Base-by-base conservation (phyloP, 805 yeast species). In the Metschnikowia borealis region DNA sequence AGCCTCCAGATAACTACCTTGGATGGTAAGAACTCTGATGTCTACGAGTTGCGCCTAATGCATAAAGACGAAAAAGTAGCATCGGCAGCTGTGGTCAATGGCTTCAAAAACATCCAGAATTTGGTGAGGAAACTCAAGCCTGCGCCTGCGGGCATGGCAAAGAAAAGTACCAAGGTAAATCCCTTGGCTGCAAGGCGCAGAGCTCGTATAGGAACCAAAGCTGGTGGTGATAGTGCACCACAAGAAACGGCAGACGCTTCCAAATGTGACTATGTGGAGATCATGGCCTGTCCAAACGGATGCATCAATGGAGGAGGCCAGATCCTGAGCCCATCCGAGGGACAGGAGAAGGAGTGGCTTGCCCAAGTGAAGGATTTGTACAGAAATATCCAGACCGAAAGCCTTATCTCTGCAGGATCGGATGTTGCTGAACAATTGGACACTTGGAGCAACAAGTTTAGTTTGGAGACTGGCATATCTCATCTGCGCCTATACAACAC, bases 251-350 rank as follows among this genome's bases (percentile, higher is more conserved):
- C 83, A 0, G 91, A 87, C 52, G 86, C 92, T 0, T 67, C 79
- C 32, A 74, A 71, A 38, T 84, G 87, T 58, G 94, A 89, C 54
- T 88, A 86, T 58, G 87, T 92, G 5, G 99, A 94, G 61, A 86
- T 94, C 41, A 92, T 90, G 97, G 99, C 99, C 0, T 94, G 99
- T 66, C 99, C 99, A 5, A 90, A 89, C 29, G 99, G 99, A 1
- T 94, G 98, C 62, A 87, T 91, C 50, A 94, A 92, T 62, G 99
- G 99, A 10, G 98, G 99, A 20, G 99, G 99, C 0, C 91, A 90
- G 60, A 78, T 89, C 17, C 76, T 80, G 4, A 74, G 74, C 5
- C 81, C 82, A 0, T 55, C 59, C 1, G 75, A 64, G 4, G 57
- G 57, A 0, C 44, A 62, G 44, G 69, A 63, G 56, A 71, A 82